These are phyloP conservation scores for Nakazawaea populi DNA, from an alignment of 805 yeast species.

Conservation along the genomic window DNA sequence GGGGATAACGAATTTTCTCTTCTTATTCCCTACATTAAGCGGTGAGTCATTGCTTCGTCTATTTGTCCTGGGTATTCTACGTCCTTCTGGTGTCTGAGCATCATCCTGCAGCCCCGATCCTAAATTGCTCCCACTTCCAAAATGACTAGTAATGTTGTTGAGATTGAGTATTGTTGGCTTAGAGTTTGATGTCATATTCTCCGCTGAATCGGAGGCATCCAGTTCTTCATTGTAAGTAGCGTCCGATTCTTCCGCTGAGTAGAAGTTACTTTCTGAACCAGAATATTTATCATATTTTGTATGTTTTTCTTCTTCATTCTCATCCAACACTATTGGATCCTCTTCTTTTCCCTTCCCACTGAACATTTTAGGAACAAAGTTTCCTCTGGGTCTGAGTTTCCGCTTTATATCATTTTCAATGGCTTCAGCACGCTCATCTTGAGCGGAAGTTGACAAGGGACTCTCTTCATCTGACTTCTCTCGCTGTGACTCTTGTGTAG, in stretches of 20 bases:
- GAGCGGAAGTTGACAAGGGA: neutral
- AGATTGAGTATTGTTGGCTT: neutral
- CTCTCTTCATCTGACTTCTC: neutral
- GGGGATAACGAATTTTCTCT: neutral
- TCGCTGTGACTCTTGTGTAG: neutral
- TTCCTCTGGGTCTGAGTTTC: neutral
- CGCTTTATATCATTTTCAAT: neutral
- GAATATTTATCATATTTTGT: neutral
- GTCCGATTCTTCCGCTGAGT: neutral
- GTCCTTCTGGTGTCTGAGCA: too few species aligned
- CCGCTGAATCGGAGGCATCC: neutral
- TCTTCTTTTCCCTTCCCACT: constrained; percentile 24
- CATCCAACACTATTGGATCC: constrained; percentile 23
- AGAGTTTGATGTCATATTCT: too few species aligned
- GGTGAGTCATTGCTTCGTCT: neutral
- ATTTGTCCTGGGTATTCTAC: neutral
- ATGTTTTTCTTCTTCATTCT: constrained; percentile 1
- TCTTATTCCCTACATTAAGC: neutral
- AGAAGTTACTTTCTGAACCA: neutral
- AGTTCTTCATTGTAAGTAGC: neutral
- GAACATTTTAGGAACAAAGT: constrained; percentile 12
- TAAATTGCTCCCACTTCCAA: neutral
- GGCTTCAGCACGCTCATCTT: neutral
- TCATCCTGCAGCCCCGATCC: neutral
- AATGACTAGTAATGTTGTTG: neutral